Conservation (phyloP, 192 early-diverging fungal species). For the Coemansia brasiliensis region DNA sequence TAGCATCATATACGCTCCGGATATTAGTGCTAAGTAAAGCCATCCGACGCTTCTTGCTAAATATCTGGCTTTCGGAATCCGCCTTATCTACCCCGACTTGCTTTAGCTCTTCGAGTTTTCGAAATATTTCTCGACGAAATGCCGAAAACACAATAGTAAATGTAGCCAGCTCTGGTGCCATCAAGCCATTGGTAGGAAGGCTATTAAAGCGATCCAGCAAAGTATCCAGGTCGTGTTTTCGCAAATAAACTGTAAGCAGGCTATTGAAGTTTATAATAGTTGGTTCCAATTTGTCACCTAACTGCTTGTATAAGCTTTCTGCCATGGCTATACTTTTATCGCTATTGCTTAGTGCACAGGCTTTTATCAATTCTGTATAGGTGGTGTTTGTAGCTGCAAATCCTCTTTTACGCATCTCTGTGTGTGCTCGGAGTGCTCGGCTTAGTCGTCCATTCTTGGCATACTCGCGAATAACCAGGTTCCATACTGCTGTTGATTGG, state of each 20-base stretch:
- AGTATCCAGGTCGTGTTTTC: conserved; percentile 26
- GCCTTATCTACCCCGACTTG: neutral
- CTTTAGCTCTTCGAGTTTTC: conserved; percentile 14
- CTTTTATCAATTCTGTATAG: conserved; percentile 43
- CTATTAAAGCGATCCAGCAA: conserved; percentile 26
- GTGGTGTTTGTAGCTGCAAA: conserved; percentile 42
- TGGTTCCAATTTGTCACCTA: conserved; percentile 19
- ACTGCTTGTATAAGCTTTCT: conserved; percentile 21
- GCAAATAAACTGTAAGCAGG: conserved; percentile 41
- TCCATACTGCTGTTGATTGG: conserved; percentile 50
- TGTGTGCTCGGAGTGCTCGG: conserved; percentile 35
- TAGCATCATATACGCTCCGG: conserved; percentile 15
- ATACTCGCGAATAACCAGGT: conserved; percentile 50
- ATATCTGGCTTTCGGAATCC: neutral
- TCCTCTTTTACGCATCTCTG: conserved; percentile 49
- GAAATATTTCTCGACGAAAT: conserved; percentile 34
- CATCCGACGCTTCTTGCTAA: neutral
- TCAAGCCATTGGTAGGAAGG: conserved; percentile 20
- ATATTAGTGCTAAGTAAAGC: conserved; percentile 28
- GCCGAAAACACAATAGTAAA: conserved; percentile 40
- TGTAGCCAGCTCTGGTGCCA: conserved; percentile 39
- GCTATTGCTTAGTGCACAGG: conserved; percentile 32
- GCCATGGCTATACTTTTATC: conserved; percentile 33
- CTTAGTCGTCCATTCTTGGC: conserved; percentile 39
- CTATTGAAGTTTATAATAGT: conserved; percentile 36